These are phyloP conservation scores for Fusarium anguioides DNA, from an alignment of 2,329 filamentous ascomycete genomes.

Conservation along the genomic window DNA sequence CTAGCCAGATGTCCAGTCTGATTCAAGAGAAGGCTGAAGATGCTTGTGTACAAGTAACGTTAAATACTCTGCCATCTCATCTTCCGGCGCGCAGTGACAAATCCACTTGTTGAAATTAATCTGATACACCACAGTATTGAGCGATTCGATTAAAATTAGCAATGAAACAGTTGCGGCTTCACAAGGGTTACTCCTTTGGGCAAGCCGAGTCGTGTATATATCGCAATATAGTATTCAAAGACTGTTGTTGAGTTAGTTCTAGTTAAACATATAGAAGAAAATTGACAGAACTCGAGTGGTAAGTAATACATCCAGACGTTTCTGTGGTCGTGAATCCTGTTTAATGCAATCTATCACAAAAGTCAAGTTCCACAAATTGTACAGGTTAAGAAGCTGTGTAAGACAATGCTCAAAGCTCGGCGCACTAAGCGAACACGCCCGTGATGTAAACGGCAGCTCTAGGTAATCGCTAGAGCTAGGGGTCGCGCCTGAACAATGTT, in stretches of 20 bases:
- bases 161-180: conserved; percentile 39
- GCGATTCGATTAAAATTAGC: conserved; percentile 1
- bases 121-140: conserved; percentile 2
- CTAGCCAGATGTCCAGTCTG: background rate
- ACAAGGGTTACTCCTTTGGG: conserved; percentile 40
- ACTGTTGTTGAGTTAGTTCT: background rate
- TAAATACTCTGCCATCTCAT: conserved; percentile 4
- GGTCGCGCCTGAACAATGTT: conserved; percentile 14
- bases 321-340: background rate
- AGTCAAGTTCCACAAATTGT: background rate
- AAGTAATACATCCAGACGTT: background rate
- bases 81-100: background rate
- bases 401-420: conserved; percentile 14
- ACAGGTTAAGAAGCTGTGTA: background rate
- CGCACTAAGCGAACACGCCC: background rate
- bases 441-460: background rate
- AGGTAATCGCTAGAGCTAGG: conserved; percentile 24
- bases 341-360: background rate
- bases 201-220: conserved; percentile 34
- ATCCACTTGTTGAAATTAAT: background rate
- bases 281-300: background rate
- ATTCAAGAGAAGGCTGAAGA: conserved; percentile 3
- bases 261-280: background rate
- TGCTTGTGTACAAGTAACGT: background rate
- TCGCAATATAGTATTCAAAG: background rate